A percentile compares a stretch with the other conserved stretches of the same genome.
phyloP scores from a whole-genome alignment of 1,284 basidiomycete genomes.

The Sphaerobolus stellatus region DNA sequence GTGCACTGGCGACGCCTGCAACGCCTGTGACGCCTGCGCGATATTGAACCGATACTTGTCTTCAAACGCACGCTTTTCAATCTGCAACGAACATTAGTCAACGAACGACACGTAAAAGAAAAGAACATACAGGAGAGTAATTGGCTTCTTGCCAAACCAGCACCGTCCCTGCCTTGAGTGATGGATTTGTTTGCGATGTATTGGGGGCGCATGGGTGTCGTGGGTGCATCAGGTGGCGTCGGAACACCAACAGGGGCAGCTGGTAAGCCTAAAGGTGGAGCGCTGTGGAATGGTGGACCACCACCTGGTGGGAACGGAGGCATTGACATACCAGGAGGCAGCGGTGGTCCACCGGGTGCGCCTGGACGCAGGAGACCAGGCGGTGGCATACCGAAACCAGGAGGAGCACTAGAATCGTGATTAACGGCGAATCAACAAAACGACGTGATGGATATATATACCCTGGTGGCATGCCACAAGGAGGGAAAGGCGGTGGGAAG shows the following conservation, averaged over 20 bases:
- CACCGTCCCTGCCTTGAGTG: slow-evolving; percentile 75
- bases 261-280: too few species aligned
- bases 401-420: too few species aligned
- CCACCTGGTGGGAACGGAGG: slow-evolving; percentile 20
- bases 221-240: not conserved
- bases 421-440: too few species aligned
- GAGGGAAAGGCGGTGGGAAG: too few species aligned
- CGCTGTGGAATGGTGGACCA: too few species aligned
- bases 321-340: slow-evolving; percentile 23
- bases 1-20: slow-evolving; percentile 40
- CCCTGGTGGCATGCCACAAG: slow-evolving; percentile 38
- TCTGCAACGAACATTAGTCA: slow-evolving; percentile 41
- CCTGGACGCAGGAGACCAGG: slow-evolving; percentile 29
- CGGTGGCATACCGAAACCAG: slow-evolving; percentile 30
- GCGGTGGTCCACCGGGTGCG: not conserved
- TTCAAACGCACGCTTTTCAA: slow-evolving; percentile 77
- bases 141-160: slow-evolving; percentile 76
- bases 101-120: not conserved
- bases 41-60: slow-evolving; percentile 62
- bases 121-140: slow-evolving; percentile 63
- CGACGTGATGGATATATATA: too few species aligned
- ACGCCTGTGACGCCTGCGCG: slow-evolving; percentile 21
- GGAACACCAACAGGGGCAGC: not conserved
- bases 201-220: slow-evolving; percentile 41
- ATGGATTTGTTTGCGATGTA: slow-evolving; percentile 61